Evolutionary conservation across 2,329 filamentous ascomycete genomes (phyloP).

Genomic region (Arthrobotrys pseudoclavata): DNA sequence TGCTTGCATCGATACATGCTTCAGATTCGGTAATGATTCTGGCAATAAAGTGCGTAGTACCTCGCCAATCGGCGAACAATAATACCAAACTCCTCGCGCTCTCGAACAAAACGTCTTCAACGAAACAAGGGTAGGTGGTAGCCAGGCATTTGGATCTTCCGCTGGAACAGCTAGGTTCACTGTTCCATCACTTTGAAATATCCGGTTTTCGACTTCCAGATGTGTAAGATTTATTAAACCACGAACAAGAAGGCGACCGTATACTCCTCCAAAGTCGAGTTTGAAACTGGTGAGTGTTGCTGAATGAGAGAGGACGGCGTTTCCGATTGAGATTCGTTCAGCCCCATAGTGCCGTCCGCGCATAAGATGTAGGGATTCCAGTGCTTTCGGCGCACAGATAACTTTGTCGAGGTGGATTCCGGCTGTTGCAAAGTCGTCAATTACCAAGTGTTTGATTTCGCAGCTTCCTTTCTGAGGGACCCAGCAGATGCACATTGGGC

Average conservation of each 20-base stretch:
- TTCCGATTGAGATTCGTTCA: slow-evolving; percentile 34
- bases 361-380: slow-evolving; percentile 18
- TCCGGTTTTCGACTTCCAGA: slow-evolving; percentile 37
- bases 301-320: slow-evolving; percentile 44
- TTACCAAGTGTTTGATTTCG: slow-evolving; percentile 18
- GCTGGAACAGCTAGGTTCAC: slow-evolving; percentile 9
- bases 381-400: slow-evolving; percentile 35
- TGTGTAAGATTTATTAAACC: slow-evolving; percentile 39
- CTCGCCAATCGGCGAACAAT: slow-evolving; percentile 27
- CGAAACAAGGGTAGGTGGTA: slow-evolving; percentile 33
- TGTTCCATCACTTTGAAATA: slow-evolving; percentile 12
- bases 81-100: slow-evolving; percentile 9
- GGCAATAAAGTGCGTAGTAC: slow-evolving; percentile 27
- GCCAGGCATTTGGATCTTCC: slow-evolving; percentile 35
- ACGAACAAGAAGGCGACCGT: slow-evolving; percentile 26
- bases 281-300: slow-evolving; percentile 13
- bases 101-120: slow-evolving; percentile 35
- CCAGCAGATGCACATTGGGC: slow-evolving; percentile 2
- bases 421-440: slow-evolving; percentile 20
- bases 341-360: slow-evolving; percentile 10
- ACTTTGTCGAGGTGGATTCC: slow-evolving; percentile 37
- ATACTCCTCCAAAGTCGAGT: slow-evolving; percentile 40
- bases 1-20: slow-evolving; percentile 31
- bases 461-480: slow-evolving; percentile 18
- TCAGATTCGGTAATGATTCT: slow-evolving; percentile 23